A percentile compares a stretch with the other conserved stretches of the same genome.
Evolutionary conservation across 2,329 filamentous ascomycete species (phyloP).

Genomic region (Byssothecium circinans): DNA sequence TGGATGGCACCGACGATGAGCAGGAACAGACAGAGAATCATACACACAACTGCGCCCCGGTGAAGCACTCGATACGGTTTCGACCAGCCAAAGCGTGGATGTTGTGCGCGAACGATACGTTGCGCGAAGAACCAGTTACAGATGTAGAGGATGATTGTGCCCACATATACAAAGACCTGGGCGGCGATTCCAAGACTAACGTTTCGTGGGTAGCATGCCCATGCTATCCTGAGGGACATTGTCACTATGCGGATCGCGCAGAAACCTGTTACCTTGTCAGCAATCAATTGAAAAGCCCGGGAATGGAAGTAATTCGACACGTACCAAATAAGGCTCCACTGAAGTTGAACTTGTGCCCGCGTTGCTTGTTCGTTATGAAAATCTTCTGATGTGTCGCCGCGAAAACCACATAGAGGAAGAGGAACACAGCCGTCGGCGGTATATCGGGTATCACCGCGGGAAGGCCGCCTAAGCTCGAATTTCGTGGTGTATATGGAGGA

Average conservation of each 20-base stretch:
- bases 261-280: constrained; percentile 37
- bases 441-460: constrained; percentile 44
- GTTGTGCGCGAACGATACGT: constrained; percentile 72
- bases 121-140: constrained; percentile 79
- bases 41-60: constrained; percentile 52
- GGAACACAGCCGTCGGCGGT: constrained; percentile 45
- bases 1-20: constrained; percentile 67
- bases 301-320: constrained; percentile 2
- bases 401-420: constrained; percentile 45
- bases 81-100: constrained; percentile 72
- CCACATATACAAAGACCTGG: constrained; percentile 70
- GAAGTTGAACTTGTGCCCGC: constrained; percentile 49
- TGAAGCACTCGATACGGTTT: constrained; percentile 53
- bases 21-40: constrained; percentile 65
- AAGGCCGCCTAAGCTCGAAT: constrained; percentile 30
- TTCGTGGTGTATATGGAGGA: constrained; percentile 35
- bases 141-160: constrained; percentile 76
- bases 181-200: constrained; percentile 59
- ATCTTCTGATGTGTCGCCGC: constrained; percentile 47
- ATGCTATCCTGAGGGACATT: constrained; percentile 45
- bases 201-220: constrained; percentile 42
- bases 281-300: neutral
- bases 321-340: constrained; percentile 47
- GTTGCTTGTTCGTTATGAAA: constrained; percentile 43
- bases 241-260: constrained; percentile 49